A percentile compares a stretch with the other conserved stretches of the same genome.
Evolutionary conservation across 305 asterid species (phyloP).

Genomic region (Salvia sclarea): DNA sequence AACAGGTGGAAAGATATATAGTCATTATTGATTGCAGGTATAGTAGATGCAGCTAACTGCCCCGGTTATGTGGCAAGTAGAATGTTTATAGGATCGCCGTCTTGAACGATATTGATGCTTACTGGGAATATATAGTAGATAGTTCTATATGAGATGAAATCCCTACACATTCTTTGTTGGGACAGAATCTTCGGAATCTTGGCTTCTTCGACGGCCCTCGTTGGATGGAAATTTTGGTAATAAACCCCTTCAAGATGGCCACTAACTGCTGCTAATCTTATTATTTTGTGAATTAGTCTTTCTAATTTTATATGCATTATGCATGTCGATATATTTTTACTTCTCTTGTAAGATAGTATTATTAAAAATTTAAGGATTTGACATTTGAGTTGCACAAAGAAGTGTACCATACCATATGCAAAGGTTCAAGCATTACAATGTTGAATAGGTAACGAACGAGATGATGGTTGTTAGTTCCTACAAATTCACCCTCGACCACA

Average conservation of each 20-base stretch:
- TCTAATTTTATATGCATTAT: background rate
- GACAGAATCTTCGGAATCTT: conserved; percentile 26
- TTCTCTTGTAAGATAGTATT: background rate
- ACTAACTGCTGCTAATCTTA: conserved; percentile 26
- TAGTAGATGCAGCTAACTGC: conserved; percentile 33
- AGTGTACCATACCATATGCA: background rate
- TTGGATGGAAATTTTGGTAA: conserved; percentile 41
- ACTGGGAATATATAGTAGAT: conserved; percentile 32
- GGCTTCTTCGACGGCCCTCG: conserved; percentile 20
- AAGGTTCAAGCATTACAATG: background rate
- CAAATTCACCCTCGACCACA: no score
- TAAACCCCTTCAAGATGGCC: conserved; percentile 32
- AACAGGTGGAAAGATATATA: conserved; percentile 83
- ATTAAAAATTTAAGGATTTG: no score
- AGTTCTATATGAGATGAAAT: conserved; percentile 25
- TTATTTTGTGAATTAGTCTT: conserved; percentile 15
- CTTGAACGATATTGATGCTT: conserved; percentile 18
- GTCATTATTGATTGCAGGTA: conserved; percentile 32
- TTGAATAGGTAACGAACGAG: background rate
- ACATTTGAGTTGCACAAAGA: background rate
- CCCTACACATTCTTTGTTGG: conserved; percentile 44
- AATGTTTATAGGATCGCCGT: conserved; percentile 17
- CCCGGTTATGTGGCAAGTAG: conserved; percentile 31
- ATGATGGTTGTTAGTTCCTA: background rate
- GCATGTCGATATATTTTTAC: background rate